Conservation (phyloP, 2,329 filamentous ascomycete species). For the Cladobotryum protrusum region DNA sequence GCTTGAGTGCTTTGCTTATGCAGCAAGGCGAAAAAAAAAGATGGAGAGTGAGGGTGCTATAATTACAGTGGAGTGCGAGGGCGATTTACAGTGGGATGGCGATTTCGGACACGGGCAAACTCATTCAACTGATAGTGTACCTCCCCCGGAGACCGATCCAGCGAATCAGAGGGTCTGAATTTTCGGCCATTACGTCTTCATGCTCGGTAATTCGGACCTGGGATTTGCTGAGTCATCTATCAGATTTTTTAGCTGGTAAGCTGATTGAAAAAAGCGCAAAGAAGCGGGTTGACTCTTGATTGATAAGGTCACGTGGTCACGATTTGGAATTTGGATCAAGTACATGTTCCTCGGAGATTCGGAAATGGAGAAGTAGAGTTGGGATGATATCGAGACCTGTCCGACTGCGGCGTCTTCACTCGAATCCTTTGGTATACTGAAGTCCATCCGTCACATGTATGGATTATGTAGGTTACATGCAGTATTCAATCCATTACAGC, state of each 20-base stretch:
- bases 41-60: not conserved
- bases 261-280: conserved; percentile 1
- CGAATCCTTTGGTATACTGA: too few species aligned
- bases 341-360: not conserved
- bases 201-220: conserved; percentile 8
- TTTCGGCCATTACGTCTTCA: conserved; percentile 13
- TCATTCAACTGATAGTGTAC: not conserved
- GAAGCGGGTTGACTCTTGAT: conserved; percentile 4
- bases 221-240: conserved; percentile 9
- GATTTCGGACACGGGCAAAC: conserved; percentile 10
- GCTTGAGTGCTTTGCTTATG: too few species aligned
- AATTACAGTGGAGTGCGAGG: too few species aligned
- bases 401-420: too few species aligned
- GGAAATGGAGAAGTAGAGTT: not conserved
- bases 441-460: too few species aligned
- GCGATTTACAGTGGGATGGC: conserved; percentile 2
- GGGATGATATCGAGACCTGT: too few species aligned
- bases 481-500: too few species aligned
- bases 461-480: too few species aligned
- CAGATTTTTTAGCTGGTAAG: conserved; percentile 1
- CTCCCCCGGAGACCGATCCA: not conserved
- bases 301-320: conserved; percentile 11
- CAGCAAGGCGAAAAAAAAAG: not conserved
- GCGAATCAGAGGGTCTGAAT: conserved; percentile 6
- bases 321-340: too few species aligned